Conservation (phyloP, 257 asterid genomes). For the Lycium ferocissimum region DNA sequence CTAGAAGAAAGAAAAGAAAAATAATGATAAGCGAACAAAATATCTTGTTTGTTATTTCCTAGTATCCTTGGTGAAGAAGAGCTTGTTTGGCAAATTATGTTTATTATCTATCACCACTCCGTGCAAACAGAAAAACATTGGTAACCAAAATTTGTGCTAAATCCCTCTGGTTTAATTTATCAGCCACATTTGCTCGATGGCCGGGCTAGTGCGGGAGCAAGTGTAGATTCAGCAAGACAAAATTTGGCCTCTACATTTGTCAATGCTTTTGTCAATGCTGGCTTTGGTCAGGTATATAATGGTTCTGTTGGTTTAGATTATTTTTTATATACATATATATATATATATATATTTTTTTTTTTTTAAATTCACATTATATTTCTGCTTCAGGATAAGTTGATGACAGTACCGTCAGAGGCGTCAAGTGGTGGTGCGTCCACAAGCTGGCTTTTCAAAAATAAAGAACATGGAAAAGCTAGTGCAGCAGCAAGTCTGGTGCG, state of each 20-base stretch:
- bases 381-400: conserved; percentile 75
- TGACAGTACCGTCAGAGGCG: conserved; percentile 82
- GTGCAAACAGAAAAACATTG: background rate
- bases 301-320: background rate
- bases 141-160: background rate
- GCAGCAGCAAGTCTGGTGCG: conserved; percentile 97
- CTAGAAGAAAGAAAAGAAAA: conserved; percentile 1
- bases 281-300: conserved; percentile 82
- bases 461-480: conserved; percentile 95
- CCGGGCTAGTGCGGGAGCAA: conserved; percentile 85
- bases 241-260: conserved; percentile 98
- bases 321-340: background rate
- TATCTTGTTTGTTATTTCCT: conserved; percentile 14
- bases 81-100: background rate
- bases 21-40: background rate
- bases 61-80: conserved; percentile 6
- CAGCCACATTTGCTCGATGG: conserved; percentile 97
- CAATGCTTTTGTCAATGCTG: conserved; percentile 98
- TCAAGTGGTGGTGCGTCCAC: conserved; percentile 74
- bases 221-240: conserved; percentile 96
- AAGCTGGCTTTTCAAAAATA: conserved; percentile 95
- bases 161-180: conserved; percentile 30
- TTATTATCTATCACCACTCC: background rate
- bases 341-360: too few species aligned
- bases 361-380: background rate